A percentile compares a stretch with the other conserved stretches of the same genome.
Evolutionary conservation across 768 basidiomycete genomes (phyloP).

Genomic region (Dendrothele bispora): DNA sequence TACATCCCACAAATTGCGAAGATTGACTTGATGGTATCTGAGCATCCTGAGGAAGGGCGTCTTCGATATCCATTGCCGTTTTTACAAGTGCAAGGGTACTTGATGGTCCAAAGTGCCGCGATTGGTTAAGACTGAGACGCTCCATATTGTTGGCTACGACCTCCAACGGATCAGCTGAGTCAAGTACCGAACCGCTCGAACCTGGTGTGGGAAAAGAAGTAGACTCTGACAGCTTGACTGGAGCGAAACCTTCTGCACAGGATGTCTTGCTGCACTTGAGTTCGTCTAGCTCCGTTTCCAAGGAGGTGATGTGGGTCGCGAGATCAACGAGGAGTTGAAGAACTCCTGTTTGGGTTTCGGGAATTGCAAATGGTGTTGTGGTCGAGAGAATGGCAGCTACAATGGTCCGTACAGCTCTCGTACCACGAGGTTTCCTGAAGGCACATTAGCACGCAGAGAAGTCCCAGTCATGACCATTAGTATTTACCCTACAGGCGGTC

Average conservation of each 20-base stretch:
- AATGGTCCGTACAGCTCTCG: not conserved
- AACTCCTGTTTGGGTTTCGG: not conserved
- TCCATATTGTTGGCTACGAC: not conserved
- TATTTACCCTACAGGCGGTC: conserved; percentile 35
- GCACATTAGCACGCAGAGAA: conserved; percentile 9
- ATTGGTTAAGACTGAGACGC: conserved; percentile 2
- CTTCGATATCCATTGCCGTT: conserved; percentile 40
- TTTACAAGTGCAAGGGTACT: conserved; percentile 32
- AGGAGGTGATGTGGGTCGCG: not conserved
- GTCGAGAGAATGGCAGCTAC: conserved; percentile 1
- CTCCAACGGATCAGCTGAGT: no score
- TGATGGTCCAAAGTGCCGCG: conserved; percentile 32
- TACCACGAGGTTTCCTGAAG: conserved; percentile 31
- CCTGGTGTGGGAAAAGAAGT: no score
- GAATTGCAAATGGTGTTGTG: not conserved
- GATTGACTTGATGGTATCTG: not conserved
- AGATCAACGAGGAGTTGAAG: not conserved
- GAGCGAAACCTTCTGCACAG: not conserved
- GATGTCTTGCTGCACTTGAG: not conserved
- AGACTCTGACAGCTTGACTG: not conserved
- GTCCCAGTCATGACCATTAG: conserved; percentile 15
- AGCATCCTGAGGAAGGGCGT: conserved; percentile 8
- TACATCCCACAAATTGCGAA: not conserved
- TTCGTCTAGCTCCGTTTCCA: not conserved
- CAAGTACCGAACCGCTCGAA: no score